Percentiles rank a stretch among this genome's conserved stretches.
Conservation (phyloP, 768 basidiomycete genomes). For the Boletus sp. region DNA sequence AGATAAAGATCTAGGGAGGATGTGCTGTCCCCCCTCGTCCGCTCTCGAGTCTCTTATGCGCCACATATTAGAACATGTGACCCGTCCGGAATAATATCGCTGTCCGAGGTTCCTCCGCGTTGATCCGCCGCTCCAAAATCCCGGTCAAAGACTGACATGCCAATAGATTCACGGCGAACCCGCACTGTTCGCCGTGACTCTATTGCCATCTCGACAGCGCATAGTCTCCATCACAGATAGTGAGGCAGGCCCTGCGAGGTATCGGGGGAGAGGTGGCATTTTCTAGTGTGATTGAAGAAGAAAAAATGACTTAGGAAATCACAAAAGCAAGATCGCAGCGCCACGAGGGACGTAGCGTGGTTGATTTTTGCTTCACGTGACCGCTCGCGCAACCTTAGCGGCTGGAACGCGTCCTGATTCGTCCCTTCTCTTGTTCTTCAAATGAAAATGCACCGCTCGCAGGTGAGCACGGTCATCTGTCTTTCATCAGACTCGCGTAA, state of each 20-base stretch:
- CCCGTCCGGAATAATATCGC: background rate
- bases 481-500: background rate
- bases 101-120: conserved; percentile 14
- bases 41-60: conserved; percentile 8
- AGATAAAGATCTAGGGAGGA: conserved; percentile 2
- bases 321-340: too few relatives aligned
- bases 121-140: background rate
- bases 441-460: conserved; percentile 15
- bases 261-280: too few relatives aligned
- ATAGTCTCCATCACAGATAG: too few relatives aligned
- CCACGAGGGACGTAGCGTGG: too few relatives aligned
- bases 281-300: background rate
- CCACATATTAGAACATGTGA: conserved; percentile 18
- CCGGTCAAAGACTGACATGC: background rate
- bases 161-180: background rate
- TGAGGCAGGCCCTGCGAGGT: too few relatives aligned
- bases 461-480: conserved; percentile 6
- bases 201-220: too few relatives aligned
- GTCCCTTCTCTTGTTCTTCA: background rate
- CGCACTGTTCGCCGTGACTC: too few relatives aligned
- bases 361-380: conserved; percentile 30
- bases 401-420: background rate
- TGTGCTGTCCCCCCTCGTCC: background rate
- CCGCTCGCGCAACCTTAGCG: background rate
- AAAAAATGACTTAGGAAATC: too few relatives aligned